These are phyloP conservation scores for Populus pruinosa DNA, from an alignment of 345 rosid species.

Conservation along the genomic window DNA sequence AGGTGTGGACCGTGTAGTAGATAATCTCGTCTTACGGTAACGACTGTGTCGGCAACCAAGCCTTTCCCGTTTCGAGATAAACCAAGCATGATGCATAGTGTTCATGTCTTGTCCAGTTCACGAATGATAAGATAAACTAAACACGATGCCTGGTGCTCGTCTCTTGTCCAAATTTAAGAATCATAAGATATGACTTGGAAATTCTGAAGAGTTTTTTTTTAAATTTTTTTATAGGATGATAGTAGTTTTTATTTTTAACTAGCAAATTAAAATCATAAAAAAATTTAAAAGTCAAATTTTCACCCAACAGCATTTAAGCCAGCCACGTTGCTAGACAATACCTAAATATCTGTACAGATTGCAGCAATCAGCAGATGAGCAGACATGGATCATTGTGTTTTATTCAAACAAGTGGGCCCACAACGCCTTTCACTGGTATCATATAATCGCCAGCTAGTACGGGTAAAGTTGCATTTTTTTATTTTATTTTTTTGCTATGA, in stretches of 20 bases:
- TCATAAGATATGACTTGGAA: too few relatives aligned
- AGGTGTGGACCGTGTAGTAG: neutral
- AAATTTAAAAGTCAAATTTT: too few relatives aligned
- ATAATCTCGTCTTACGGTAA: neutral
- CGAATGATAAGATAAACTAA: too few relatives aligned
- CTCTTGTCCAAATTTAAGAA: too few relatives aligned
- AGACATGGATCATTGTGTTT: neutral
- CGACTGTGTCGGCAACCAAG: constrained; percentile 2
- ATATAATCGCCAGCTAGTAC: neutral
- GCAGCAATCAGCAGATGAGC: neutral
- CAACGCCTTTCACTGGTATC: neutral
- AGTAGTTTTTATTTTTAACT: too few relatives aligned
- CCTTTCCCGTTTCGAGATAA: neutral
- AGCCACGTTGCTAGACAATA: too few relatives aligned
- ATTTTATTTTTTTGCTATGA: neutral
- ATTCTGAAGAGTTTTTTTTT: too few relatives aligned
- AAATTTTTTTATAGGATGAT: too few relatives aligned
- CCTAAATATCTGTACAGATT: neutral
- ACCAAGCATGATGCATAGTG: neutral
- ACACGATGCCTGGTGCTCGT: too few relatives aligned
- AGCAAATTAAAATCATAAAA: too few relatives aligned
- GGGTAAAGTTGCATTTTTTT: neutral
- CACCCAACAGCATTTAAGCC: too few relatives aligned
- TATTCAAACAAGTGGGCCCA: neutral
- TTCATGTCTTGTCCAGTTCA: neutral